Conservation (phyloP, 2,329 filamentous ascomycete genomes). For the Sphaerulina vaccinii region DNA sequence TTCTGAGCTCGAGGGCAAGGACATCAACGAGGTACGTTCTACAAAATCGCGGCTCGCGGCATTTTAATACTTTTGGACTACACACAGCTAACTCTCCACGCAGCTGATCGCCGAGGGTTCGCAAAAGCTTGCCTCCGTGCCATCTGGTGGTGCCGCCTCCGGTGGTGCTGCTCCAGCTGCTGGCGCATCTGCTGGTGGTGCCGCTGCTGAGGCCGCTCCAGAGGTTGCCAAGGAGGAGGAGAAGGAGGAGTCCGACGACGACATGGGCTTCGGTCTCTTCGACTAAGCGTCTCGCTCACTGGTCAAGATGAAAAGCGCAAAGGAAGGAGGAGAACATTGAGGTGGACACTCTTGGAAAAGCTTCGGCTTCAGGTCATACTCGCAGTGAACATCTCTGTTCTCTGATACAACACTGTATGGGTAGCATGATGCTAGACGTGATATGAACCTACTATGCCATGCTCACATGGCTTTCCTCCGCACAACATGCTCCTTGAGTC, state of each 20-base stretch:
- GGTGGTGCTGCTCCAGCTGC: constrained; percentile 67
- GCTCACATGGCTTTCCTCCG: neutral
- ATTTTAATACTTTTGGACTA: neutral
- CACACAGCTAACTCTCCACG: constrained; percentile 2
- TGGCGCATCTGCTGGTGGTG: constrained; percentile 68
- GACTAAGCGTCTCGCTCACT: constrained; percentile 48
- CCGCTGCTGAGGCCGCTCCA: constrained; percentile 57
- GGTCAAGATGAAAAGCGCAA: constrained; percentile 4
- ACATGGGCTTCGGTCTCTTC: constrained; percentile 75
- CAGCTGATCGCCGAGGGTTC: constrained; percentile 90
- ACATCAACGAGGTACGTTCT: constrained; percentile 76
- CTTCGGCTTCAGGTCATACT: constrained; percentile 1
- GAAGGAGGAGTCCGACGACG: constrained; percentile 71
- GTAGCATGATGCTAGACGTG: constrained; percentile 6
- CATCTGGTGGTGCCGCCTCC: constrained; percentile 81
- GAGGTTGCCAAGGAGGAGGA: constrained; percentile 66
- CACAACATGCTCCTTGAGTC: neutral
- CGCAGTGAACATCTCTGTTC: constrained; percentile 4
- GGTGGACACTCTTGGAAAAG: constrained; percentile 5
- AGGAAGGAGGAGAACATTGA: constrained; percentile 5
- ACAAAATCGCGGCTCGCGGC: constrained; percentile 37
- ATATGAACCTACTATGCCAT: constrained; percentile 5
- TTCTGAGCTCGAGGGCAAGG: constrained; percentile 86
- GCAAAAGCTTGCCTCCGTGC: constrained; percentile 94
- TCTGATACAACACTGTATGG: constrained; percentile 5